These are phyloP conservation scores for Polytrichum formosum DNA, from an alignment of 225 moss, liverwort and hornwort species.

Conservation along the genomic window DNA sequence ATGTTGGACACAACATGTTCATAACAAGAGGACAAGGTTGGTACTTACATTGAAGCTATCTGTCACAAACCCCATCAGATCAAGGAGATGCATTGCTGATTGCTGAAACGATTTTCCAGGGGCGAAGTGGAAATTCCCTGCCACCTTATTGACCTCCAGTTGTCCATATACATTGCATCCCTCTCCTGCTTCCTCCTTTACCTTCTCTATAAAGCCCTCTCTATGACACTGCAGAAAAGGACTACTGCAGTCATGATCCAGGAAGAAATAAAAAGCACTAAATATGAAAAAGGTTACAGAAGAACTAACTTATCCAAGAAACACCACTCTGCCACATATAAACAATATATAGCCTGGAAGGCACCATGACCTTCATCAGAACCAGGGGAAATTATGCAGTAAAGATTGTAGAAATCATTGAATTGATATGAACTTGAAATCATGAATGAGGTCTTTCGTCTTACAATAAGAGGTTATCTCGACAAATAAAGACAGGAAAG, in stretches of 20 bases:
- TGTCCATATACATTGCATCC: slow-evolving; percentile 96
- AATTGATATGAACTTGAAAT: no score
- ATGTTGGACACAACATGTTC: neutral
- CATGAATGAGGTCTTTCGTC: no score
- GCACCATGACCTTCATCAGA: no score
- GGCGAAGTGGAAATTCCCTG: slow-evolving; percentile 97
- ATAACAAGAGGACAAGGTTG: neutral
- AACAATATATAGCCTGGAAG: no score
- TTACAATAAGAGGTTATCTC: no score
- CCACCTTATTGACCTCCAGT: slow-evolving; percentile 98
- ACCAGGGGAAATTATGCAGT: no score
- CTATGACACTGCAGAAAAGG: slow-evolving; percentile 75
- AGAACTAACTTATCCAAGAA: no score
- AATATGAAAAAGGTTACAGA: no score
- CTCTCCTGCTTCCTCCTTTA: slow-evolving; percentile 97
- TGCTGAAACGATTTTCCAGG: slow-evolving; percentile 99
- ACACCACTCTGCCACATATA: no score
- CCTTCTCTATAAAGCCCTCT: slow-evolving; percentile 90
- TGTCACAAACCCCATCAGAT: slow-evolving; percentile 72
- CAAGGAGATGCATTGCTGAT: slow-evolving; percentile 91
- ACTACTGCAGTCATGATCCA: neutral
- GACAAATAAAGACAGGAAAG: no score
- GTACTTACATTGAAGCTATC: slow-evolving; percentile 79
- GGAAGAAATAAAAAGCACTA: no score
- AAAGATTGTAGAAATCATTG: no score